Conservation (phyloP, 495 filamentous ascomycete species). For the Tuber aestivum region DNA sequence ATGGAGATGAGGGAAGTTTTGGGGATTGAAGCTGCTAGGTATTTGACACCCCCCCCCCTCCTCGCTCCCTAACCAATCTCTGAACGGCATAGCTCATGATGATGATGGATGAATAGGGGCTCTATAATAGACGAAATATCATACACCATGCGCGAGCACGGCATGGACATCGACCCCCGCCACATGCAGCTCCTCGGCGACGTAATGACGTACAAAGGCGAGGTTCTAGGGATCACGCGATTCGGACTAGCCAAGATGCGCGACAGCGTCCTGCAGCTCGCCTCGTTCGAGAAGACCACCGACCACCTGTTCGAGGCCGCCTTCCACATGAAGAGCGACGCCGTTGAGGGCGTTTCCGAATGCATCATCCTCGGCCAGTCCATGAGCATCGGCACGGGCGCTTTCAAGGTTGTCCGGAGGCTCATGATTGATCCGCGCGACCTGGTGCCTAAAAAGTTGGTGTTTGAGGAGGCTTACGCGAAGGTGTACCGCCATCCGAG, state of each 20-base stretch:
- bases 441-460: conserved; percentile 57
- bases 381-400: conserved; percentile 82
- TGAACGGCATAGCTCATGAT: background rate
- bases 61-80: background rate
- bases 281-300: conserved; percentile 96
- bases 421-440: conserved; percentile 62
- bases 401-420: conserved; percentile 76
- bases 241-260: conserved; percentile 97
- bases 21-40: conserved; percentile 82
- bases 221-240: conserved; percentile 93
- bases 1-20: conserved; percentile 90
- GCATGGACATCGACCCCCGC: conserved; percentile 92
- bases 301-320: conserved; percentile 97
- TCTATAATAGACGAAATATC: conserved; percentile 43
- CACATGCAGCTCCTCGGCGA: conserved; percentile 99
- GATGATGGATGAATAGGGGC: conserved; percentile 15
- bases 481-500: conserved; percentile 13
- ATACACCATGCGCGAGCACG: conserved; percentile 41
- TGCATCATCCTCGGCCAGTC: conserved; percentile 98
- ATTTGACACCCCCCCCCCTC: conserved; percentile 4
- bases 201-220: conserved; percentile 98
- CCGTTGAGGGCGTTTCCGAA: conserved; percentile 87
- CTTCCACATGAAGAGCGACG: conserved; percentile 77
- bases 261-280: conserved; percentile 87
- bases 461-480: conserved; percentile 63